phyloP scores from a whole-genome alignment of 768 basidiomycete species.

The Mrakia blollopis region DNA sequence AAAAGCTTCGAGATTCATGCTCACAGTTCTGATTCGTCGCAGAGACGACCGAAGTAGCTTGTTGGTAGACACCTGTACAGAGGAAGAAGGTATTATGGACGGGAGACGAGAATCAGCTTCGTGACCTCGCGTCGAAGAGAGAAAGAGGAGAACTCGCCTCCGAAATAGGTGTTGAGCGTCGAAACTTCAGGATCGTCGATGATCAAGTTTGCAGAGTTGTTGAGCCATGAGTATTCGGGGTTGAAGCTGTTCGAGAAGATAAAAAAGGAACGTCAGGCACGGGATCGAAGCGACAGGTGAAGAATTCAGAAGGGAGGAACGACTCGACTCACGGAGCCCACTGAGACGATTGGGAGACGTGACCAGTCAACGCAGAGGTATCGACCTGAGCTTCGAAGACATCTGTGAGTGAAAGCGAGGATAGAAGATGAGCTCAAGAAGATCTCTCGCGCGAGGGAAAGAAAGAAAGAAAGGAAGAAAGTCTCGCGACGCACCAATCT shows the following conservation, averaged over 20 bases:
- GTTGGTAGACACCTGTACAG: slow-evolving; percentile 15
- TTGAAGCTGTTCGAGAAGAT: not conserved
- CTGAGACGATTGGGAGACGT: slow-evolving; percentile 16
- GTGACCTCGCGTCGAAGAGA: not conserved
- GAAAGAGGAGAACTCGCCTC: slow-evolving; percentile 1
- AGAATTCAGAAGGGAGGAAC: not conserved
- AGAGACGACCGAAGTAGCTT: slow-evolving; percentile 23
- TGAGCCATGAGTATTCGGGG: slow-evolving; percentile 18
- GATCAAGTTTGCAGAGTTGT: slow-evolving; percentile 4
- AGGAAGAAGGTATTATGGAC: not conserved
- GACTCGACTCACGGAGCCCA: slow-evolving; percentile 12
- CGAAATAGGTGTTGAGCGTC: slow-evolving; percentile 24
- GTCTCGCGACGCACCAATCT: slow-evolving; percentile 41
- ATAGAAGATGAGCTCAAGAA: not conserved
- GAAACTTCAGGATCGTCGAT: slow-evolving; percentile 10
- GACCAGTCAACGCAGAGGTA: not conserved
- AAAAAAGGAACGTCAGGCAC: too few species aligned
- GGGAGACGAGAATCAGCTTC: not conserved
- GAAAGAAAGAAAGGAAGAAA: too few species aligned
- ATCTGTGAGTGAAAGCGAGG: slow-evolving; percentile 54
- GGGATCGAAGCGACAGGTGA: too few species aligned
- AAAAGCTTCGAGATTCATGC: too few species aligned
- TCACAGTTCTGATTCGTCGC: slow-evolving; percentile 25
- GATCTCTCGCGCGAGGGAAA: too few species aligned
- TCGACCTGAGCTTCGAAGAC: slow-evolving; percentile 71